These are phyloP conservation scores for Teunomyces aglyptinius DNA, from an alignment of 805 yeast genomes.

Conservation along the genomic window DNA sequence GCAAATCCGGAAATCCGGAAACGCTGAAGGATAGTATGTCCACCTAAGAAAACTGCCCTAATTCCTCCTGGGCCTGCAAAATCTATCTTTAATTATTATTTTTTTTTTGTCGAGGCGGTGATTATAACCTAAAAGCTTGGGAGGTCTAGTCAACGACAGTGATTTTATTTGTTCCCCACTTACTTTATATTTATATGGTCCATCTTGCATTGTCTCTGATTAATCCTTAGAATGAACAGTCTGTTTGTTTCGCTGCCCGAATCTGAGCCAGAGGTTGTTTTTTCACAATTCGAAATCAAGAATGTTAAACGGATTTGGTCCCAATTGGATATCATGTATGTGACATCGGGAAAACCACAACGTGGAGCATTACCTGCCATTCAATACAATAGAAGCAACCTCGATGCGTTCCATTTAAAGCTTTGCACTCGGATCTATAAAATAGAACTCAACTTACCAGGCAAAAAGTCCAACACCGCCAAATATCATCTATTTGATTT, in stretches of 20 bases:
- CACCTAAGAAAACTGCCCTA: not conserved
- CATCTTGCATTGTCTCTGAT: not conserved
- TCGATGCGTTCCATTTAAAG: conserved; percentile 9
- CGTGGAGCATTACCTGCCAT: conserved; percentile 2
- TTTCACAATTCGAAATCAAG: conserved; percentile 5
- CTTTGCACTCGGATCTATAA: conserved; percentile 12
- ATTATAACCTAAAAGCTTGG: not conserved
- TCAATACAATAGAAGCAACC: conserved; percentile 7
- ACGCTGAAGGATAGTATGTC: not conserved
- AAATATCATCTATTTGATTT: conserved; percentile 6
- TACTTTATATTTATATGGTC: not conserved
- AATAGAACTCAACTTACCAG: conserved; percentile 5
- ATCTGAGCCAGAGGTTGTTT: not conserved
- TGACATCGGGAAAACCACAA: not conserved
- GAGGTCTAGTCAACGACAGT: not conserved
- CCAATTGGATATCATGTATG: conserved; percentile 7
- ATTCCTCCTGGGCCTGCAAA: not conserved
- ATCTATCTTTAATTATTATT: not conserved
- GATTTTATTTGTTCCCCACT: not conserved
- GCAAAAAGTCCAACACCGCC: conserved; percentile 4
- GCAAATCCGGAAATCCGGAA: not conserved
- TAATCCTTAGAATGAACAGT: not conserved
- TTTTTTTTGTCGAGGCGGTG: not conserved
- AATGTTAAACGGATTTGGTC: conserved; percentile 8
- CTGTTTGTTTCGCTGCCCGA: not conserved